Evolutionary conservation across 495 filamentous ascomycete species (phyloP).

Genomic region (Penicillium antarcticum): DNA sequence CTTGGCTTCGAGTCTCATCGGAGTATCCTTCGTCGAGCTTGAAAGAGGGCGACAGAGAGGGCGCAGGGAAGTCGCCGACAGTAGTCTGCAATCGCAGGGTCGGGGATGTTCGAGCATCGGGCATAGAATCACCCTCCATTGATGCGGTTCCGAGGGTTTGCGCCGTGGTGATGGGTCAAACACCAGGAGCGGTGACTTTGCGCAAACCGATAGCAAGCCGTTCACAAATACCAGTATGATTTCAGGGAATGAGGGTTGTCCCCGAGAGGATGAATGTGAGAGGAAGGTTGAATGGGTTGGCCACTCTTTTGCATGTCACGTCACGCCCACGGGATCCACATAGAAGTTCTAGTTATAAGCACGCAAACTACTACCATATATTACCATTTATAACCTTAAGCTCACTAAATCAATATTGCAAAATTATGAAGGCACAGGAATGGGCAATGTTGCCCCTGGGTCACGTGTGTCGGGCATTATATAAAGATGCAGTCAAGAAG

Average conservation of each 20-base stretch:
- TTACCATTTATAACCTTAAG: neutral
- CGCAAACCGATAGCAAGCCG: neutral
- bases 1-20: constrained; percentile 58
- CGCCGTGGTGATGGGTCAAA: neutral
- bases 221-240: neutral
- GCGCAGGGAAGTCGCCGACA: constrained; percentile 24
- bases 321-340: constrained; percentile 20
- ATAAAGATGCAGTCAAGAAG: no score
- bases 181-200: neutral
- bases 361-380: no score
- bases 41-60: constrained; percentile 43
- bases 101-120: constrained; percentile 20
- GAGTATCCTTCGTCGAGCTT: constrained; percentile 65
- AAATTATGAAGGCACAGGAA: neutral
- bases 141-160: constrained; percentile 5
- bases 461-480: neutral
- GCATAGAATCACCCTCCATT: constrained; percentile 33
- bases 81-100: constrained; percentile 24
- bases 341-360: constrained; percentile 6
- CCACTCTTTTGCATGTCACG: constrained; percentile 15
- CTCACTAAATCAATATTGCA: neutral
- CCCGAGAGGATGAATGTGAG: neutral
- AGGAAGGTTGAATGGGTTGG: constrained; percentile 1
- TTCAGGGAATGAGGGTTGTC: neutral
- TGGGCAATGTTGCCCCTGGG: neutral